Base-by-base conservation (phyloP, 2,329 filamentous ascomycete species). In the Aureobasidium mangrovei region DNA sequence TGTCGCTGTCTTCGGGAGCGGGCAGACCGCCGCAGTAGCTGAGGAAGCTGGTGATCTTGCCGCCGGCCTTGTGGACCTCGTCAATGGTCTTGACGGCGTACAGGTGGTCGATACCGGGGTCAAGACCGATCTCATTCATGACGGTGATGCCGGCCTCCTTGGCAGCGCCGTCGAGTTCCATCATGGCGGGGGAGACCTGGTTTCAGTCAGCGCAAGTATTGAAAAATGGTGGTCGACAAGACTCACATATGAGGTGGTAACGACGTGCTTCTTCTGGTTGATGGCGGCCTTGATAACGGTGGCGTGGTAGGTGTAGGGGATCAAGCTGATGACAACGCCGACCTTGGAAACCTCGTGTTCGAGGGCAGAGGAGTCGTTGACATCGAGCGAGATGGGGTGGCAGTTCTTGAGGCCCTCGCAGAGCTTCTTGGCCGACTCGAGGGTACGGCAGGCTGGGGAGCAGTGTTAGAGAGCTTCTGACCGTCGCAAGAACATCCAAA, bases 121-220 rank as follows among this genome's bases (percentile, higher is more conserved):
- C 84, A 41, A 77, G 70, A 58, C 89, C 89, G 67, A 95, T 94
- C 80, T 97, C 91, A 74, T 97, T 96, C 86, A 96, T 91, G 68
- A 96, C 91, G 8, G 89, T 95, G 68, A 96, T 96, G 58, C 90
- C 91, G 18, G 91, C 91, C 59, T 85, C 86, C 79, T 95, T 95
- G 69, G 80, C 83, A 63, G 85, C 76, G 64, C 83, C 77, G 65
- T 96, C 86, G 48, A 97, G 82, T 76, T 91, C 91, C 74, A 85
- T 72, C 90, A 96, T 96, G 60, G 88, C 88, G 3, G 89, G 89
- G 4, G 88, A 94, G 62, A 46, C 49, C 49, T 53, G 26, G 12
- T 32, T 18, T 35, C 6, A 26, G 18, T 55, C 31, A 44, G 46
- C 27, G 3, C 1, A 7, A 7, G 9, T 5, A 8, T 3, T 12